phyloP scores from a whole-genome alignment of 179 eudicot species.

The Beta macrorhiza region DNA sequence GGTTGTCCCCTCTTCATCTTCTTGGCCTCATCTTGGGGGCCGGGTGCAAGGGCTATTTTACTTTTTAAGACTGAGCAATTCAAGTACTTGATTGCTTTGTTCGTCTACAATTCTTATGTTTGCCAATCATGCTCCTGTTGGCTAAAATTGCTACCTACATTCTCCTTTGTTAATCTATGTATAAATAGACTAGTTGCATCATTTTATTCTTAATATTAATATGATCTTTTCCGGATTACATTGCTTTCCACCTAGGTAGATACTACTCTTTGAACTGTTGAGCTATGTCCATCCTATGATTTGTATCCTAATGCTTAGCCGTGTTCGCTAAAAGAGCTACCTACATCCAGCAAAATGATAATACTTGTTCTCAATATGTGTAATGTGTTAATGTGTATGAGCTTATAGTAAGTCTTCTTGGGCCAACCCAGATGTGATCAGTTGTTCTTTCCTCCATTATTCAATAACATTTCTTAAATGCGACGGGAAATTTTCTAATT shows the following conservation, averaged over 20 bases:
- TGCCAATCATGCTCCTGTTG: not conserved
- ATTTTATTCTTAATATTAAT: not conserved
- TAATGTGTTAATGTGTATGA: not conserved
- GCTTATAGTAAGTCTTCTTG: not conserved
- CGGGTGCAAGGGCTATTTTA: not conserved
- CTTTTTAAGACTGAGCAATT: not conserved
- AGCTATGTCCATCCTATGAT: not conserved
- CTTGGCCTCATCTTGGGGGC: not conserved
- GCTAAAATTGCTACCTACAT: not conserved
- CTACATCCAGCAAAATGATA: constrained; percentile 21
- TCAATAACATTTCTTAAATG: too few species aligned
- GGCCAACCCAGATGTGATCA: not conserved
- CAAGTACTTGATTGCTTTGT: not conserved
- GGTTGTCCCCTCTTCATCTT: not conserved
- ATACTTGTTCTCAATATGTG: not conserved
- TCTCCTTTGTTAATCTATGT: constrained; percentile 11
- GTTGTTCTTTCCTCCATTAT: too few species aligned
- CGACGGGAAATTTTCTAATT: too few species aligned
- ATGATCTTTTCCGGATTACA: not conserved
- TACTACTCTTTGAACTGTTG: not conserved
- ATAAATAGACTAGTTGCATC: not conserved
- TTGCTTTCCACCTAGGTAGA: constrained; percentile 7
- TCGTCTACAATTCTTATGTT: not conserved
- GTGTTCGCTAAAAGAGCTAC: constrained; percentile 15
- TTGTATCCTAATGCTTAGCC: not conserved